Conservation (phyloP, 352 stramenopile genomes). For the Lagenidium sp. region DNA sequence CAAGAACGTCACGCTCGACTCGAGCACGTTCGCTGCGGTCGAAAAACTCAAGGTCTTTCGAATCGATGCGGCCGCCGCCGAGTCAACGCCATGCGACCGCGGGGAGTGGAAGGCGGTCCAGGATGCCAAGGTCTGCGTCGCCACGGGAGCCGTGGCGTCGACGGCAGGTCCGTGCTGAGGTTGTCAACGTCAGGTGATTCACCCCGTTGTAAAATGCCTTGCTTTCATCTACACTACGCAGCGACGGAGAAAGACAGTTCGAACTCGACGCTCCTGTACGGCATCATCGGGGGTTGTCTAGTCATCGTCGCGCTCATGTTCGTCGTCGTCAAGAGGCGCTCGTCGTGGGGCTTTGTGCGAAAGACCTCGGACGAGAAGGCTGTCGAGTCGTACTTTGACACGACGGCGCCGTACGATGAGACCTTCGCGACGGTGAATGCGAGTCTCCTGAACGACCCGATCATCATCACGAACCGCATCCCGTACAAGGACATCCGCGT, state of each 20-base stretch:
- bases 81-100: not conserved
- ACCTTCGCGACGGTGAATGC: conserved; percentile 38
- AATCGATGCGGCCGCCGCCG: not conserved
- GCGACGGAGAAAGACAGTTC: not conserved
- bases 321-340: conserved; percentile 2
- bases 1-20: not conserved
- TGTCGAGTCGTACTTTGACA: conserved; percentile 24
- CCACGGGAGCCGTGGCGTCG: not conserved
- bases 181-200: no score
- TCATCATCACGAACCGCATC: conserved; percentile 43
- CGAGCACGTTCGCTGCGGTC: not conserved
- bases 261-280: conserved; percentile 2
- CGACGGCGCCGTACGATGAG: conserved; percentile 37
- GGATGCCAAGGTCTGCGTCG: conserved; percentile 1
- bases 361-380: conserved; percentile 1
- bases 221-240: not conserved
- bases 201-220: no score
- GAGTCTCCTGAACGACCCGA: conserved; percentile 39
- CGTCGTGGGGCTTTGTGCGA: conserved; percentile 2
- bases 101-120: not conserved
- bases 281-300: conserved; percentile 1
- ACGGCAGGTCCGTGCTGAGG: not conserved
- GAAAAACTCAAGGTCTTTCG: not conserved
- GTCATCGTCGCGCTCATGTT: conserved; percentile 2
- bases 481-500: conserved; percentile 49